Percentiles rank a stretch among this genome's conserved stretches.
phyloP scores from a whole-genome alignment of 2,329 filamentous ascomycete species.

The Aspergillus awamori region DNA sequence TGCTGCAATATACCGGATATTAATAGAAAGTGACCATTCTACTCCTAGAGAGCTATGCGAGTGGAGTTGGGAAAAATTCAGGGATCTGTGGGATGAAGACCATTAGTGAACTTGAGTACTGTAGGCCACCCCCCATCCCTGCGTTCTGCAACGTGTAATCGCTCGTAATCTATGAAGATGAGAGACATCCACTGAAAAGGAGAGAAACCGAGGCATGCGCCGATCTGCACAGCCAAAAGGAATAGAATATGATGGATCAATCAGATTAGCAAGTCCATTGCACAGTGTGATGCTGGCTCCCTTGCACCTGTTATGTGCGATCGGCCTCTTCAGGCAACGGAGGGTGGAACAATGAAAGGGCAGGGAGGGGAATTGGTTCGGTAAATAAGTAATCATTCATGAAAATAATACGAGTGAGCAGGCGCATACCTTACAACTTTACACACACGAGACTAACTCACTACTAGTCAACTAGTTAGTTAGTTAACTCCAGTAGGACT shows the following conservation, averaged over 20 bases:
- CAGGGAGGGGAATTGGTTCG: not conserved
- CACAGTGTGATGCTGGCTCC: not conserved
- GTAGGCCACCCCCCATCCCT: not conserved
- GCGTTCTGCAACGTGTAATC: not conserved
- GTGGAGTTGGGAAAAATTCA: not conserved
- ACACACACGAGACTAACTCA: too few species aligned
- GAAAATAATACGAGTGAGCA: too few species aligned
- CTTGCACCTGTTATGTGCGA: constrained; percentile 6
- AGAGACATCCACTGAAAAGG: not conserved
- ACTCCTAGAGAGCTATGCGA: not conserved
- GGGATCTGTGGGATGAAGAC: not conserved
- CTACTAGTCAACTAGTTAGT: too few species aligned
- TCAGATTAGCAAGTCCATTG: not conserved
- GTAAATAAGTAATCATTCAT: not conserved
- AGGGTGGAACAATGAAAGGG: not conserved
- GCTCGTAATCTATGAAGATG: not conserved
- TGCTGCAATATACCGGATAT: constrained; percentile 5
- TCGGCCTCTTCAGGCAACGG: not conserved
- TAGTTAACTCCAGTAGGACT: too few species aligned
- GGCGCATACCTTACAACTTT: too few species aligned
- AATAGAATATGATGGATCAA: not conserved
- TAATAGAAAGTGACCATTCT: constrained; percentile 4
- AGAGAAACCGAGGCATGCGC: not conserved
- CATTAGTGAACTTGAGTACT: not conserved
- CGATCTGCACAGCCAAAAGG: too few species aligned